Evolutionary conservation across 2,329 filamentous ascomycete species (phyloP).

Genomic region (Davidsoniella virescens): DNA sequence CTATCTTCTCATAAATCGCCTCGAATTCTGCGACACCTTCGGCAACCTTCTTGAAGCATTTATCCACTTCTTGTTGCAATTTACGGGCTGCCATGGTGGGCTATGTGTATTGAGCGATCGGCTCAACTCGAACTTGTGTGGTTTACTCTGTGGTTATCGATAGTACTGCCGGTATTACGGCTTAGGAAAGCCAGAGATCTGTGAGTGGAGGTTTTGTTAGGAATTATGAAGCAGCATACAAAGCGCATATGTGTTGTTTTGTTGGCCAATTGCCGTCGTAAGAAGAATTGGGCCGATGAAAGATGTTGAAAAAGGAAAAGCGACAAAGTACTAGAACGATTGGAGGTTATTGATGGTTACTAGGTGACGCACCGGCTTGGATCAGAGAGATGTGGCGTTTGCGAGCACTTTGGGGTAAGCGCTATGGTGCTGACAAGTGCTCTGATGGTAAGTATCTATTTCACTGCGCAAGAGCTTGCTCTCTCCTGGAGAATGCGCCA

Average conservation of each 20-base stretch:
- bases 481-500: conserved; percentile 9
- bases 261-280: neutral
- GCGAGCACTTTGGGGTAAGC: neutral
- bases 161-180: neutral
- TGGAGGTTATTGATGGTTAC: too few relatives aligned
- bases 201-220: neutral
- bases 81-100: conserved; percentile 81
- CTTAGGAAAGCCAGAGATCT: neutral
- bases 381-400: conserved; percentile 7
- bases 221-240: neutral
- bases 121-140: conserved; percentile 10
- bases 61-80: conserved; percentile 94
- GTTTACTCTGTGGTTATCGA: neutral
- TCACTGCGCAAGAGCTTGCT: conserved; percentile 6
- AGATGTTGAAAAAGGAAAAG: neutral
- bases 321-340: neutral
- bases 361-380: neutral
- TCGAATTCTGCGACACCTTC: conserved; percentile 91
- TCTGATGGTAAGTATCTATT: neutral
- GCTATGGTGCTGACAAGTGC: neutral
- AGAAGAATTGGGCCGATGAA: neutral
- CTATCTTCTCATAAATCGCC: conserved; percentile 93
- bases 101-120: conserved; percentile 12
- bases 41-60: conserved; percentile 96
- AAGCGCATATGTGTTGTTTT: neutral